A percentile compares a stretch with the other conserved stretches of the same genome.
These are phyloP conservation scores for Vanrija pseudolonga DNA, from an alignment of 1,284 basidiomycete species.

Conservation along the genomic window DNA sequence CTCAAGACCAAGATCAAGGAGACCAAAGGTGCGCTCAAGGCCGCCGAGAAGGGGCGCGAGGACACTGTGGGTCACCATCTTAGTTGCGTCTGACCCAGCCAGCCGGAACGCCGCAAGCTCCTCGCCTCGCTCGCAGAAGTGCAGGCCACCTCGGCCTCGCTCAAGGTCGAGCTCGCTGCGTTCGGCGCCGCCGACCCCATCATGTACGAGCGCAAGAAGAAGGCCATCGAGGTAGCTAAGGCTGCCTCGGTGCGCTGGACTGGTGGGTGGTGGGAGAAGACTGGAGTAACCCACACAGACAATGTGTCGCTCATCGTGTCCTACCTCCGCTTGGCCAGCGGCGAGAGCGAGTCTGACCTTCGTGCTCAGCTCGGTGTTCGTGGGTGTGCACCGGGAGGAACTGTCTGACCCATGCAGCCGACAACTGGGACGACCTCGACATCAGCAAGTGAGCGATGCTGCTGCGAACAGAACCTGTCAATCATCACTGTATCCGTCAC, in stretches of 20 bases:
- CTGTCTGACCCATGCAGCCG: conserved; percentile 12
- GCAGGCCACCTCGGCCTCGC: conserved; percentile 17
- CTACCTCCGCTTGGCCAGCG: too few species aligned
- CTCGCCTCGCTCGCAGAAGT: conserved; percentile 53
- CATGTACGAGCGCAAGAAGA: conserved; percentile 68
- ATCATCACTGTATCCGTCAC: neutral
- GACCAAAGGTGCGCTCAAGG: conserved; percentile 52
- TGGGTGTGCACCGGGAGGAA: neutral
- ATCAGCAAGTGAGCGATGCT: neutral
- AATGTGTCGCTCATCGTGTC: too few species aligned
- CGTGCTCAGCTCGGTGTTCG: neutral
- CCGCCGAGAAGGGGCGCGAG: conserved; percentile 56
- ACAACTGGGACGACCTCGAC: conserved; percentile 25
- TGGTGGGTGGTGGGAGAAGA: conserved; percentile 53
- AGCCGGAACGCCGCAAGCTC: conserved; percentile 57
- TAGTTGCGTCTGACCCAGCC: conserved; percentile 1
- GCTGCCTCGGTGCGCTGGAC: conserved; percentile 81
- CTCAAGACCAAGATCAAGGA: conserved; percentile 47
- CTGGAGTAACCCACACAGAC: too few species aligned
- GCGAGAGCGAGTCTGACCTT: too few species aligned
- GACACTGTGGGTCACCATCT: conserved; percentile 61
- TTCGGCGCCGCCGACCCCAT: conserved; percentile 79
- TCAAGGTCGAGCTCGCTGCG: conserved; percentile 57
- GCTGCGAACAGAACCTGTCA: too few species aligned
- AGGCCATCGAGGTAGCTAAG: conserved; percentile 66